phyloP scores from a whole-genome alignment of 768 basidiomycete genomes.

The Pholiota microspora region DNA sequence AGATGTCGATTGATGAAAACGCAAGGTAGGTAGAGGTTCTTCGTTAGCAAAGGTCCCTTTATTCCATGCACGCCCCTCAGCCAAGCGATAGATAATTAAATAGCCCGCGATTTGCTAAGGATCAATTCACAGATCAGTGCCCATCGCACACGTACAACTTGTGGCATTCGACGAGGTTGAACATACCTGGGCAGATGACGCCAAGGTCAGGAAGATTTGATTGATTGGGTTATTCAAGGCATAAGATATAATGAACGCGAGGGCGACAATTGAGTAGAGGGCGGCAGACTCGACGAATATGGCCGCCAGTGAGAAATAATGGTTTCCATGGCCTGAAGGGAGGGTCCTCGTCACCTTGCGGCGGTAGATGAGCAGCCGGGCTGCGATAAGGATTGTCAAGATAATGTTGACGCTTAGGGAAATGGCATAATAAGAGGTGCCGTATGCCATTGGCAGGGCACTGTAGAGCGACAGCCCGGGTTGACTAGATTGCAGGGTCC shows the following conservation, averaged over 20 bases:
- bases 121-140: neutral
- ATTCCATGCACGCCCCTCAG: slow-evolving; percentile 44
- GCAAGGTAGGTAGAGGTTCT: slow-evolving; percentile 9
- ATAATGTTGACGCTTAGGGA: slow-evolving; percentile 41
- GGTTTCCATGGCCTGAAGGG: slow-evolving; percentile 29
- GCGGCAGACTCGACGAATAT: slow-evolving; percentile 45
- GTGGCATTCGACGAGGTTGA: slow-evolving; percentile 23
- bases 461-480: slow-evolving; percentile 40
- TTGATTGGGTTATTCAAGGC: slow-evolving; percentile 36
- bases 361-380: slow-evolving; percentile 33
- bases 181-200: neutral
- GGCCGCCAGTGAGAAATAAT: slow-evolving; percentile 35
- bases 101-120: slow-evolving; percentile 43
- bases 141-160: neutral
- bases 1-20: slow-evolving; percentile 8
- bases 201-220: slow-evolving; percentile 31
- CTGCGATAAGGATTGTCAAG: slow-evolving; percentile 36
- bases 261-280: slow-evolving; percentile 37
- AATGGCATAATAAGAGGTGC: slow-evolving; percentile 36
- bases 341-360: slow-evolving; percentile 26
- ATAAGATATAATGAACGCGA: slow-evolving; percentile 41
- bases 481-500: slow-evolving; percentile 41
- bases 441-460: slow-evolving; percentile 30
- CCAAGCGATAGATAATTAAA: slow-evolving; percentile 47
- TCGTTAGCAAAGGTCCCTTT: slow-evolving; percentile 22